Evolutionary conservation across 2,329 filamentous ascomycete genomes (phyloP), one percentile per base, ranked within the genome.

Genomic region (Penicillium sp.): DNA sequence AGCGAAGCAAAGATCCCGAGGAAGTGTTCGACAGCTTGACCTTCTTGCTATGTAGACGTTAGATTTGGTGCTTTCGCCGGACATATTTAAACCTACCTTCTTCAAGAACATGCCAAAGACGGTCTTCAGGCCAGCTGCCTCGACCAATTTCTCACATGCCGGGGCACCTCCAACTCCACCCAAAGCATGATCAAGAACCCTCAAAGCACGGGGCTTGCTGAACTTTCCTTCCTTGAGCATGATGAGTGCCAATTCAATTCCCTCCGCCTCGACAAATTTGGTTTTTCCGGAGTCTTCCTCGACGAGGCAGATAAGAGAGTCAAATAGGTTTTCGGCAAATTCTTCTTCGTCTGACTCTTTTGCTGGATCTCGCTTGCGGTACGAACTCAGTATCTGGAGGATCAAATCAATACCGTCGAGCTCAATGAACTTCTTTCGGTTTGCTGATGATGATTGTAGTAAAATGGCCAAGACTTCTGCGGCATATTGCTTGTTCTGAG

Each of bases 401-500:
- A 96, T 79, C 3, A 82, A 73, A 65, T 99, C 93, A 7, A 94
- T 81, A 0, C 89, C 88, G 57, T 96, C 87, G 1, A 88, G 75
- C 27, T 77, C 73, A 36, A 84, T 83, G 5, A 96, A 77, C 44
- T 81, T 81, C 21, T 76, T 76, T 43, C 90, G 80, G 65, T 91
- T 92, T 36, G 82, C 74, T 0, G 82, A 61, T 3, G 90, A 91
- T 1, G 86, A 86, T 71, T 97, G 92, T 16, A 93, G 81, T 8
- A 99, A 77, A 51, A 99, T 94, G 11, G 93, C 92, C 2, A 99
- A 79, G 7, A 97, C 85, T 74, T 99, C 94, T 14, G 93, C 91
- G 0, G 92, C 85, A 71, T 97, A 99, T 71, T 97, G 93, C 71
- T 94, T 96, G 71, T 99, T 99, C 70, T 99, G 94, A 5, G 85